Evolutionary conservation across 495 filamentous ascomycete species (phyloP).

Genomic region (Viridothelium virens): DNA sequence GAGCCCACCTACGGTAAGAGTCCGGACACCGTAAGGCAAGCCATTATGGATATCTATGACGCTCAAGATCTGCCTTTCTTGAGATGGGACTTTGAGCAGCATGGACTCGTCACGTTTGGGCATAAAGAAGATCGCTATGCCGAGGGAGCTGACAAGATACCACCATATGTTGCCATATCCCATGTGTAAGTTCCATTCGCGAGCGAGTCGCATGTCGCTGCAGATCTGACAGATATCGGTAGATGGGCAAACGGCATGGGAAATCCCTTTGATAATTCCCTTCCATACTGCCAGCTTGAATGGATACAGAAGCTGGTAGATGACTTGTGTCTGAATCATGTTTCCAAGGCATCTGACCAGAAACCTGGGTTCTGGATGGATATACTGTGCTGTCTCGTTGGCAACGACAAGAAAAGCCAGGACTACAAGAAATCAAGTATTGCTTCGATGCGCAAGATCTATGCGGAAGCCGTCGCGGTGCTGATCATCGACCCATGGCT

Average conservation of each 20-base stretch:
- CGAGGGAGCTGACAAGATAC: constrained; percentile 1
- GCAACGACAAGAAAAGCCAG: constrained; percentile 12
- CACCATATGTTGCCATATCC: constrained; percentile 21
- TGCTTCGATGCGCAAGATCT: constrained; percentile 15
- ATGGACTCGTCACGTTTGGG: constrained; percentile 11
- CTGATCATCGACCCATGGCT: constrained; percentile 15
- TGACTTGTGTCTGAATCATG: constrained; percentile 13
- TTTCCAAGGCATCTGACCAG: constrained; percentile 11
- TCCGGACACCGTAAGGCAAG: constrained; percentile 6
- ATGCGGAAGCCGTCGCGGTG: constrained; percentile 14
- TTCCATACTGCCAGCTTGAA: constrained; percentile 22
- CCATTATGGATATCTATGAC: constrained; percentile 10
- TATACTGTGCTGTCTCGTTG: constrained; percentile 17
- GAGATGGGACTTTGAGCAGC: constrained; percentile 13
- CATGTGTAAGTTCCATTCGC: constrained; percentile 23
- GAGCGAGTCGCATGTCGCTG: background rate
- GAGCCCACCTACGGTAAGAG: constrained; percentile 11
- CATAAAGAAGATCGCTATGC: constrained; percentile 8
- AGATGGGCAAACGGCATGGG: constrained; percentile 27
- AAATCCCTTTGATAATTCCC: constrained; percentile 25
- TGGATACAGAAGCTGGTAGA: constrained; percentile 16
- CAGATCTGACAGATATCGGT: background rate
- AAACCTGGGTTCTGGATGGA: constrained; percentile 21
- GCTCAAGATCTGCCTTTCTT: constrained; percentile 7
- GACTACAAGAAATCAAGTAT: constrained; percentile 11